Evolutionary conservation across 129 eudicot species (phyloP).

Genomic region (Calendula officinalis): DNA sequence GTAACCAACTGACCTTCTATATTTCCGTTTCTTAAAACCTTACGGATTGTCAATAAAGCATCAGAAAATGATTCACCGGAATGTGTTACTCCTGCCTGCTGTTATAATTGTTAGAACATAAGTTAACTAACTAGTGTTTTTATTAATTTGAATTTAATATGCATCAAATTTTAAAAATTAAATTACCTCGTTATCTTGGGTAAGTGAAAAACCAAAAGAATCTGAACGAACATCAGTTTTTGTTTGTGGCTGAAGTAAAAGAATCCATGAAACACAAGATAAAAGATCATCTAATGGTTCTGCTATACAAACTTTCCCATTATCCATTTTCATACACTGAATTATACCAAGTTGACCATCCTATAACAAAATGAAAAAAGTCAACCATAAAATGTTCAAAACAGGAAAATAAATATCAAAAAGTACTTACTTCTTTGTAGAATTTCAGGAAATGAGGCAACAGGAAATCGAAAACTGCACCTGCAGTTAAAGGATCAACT

Average conservation of each 20-base stretch:
- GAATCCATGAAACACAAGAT: conserved; percentile 78
- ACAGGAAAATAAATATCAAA: background rate
- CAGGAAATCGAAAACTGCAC: conserved; percentile 65
- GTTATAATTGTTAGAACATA: conserved; percentile 12
- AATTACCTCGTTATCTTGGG: conserved; percentile 72
- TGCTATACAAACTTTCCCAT: conserved; percentile 44
- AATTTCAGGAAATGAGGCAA: conserved; percentile 64
- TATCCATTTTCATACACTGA: conserved; percentile 51
- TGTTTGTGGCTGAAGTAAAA: conserved; percentile 68
- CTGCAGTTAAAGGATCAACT: conserved; percentile 59
- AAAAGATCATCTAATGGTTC: conserved; percentile 82
- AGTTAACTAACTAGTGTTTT: conserved; percentile 1
- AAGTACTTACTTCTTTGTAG: conserved; percentile 50
- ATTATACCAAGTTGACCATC: conserved; percentile 50
- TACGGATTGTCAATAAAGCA: conserved; percentile 53
- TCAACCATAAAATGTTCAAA: conserved; percentile 4
- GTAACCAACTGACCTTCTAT: conserved; percentile 50
- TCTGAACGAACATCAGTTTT: conserved; percentile 47
- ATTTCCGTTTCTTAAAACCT: conserved; percentile 51
- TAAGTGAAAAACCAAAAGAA: conserved; percentile 78
- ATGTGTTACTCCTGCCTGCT: conserved; percentile 51
- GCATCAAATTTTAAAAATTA: background rate
- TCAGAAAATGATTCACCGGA: conserved; percentile 53
- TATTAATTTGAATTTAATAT: background rate
- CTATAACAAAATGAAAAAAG: conserved; percentile 40